These are phyloP conservation scores for Triticum timopheevii DNA, from an alignment of 176 grass and related monocot genomes.

Conservation along the genomic window DNA sequence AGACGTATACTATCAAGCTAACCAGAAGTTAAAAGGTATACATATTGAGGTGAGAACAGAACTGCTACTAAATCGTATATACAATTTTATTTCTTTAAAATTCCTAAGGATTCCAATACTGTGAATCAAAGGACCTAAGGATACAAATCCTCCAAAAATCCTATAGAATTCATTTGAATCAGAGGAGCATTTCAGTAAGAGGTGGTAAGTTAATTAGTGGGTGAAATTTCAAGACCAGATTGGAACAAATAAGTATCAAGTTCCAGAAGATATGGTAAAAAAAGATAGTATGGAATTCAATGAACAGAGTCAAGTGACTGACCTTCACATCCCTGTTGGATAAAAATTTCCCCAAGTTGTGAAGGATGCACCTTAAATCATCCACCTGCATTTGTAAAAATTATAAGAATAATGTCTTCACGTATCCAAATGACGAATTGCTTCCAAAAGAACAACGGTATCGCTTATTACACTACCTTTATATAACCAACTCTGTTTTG, in stretches of 20 bases:
- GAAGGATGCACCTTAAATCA: constrained; percentile 95
- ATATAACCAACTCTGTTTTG: constrained; percentile 74
- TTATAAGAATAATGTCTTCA: constrained; percentile 18
- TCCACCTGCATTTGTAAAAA: constrained; percentile 65
- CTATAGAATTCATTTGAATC: neutral
- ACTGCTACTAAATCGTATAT: neutral
- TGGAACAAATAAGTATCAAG: neutral
- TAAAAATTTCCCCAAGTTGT: constrained; percentile 92
- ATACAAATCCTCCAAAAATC: neutral
- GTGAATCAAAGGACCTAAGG: neutral
- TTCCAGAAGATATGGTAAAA: neutral
- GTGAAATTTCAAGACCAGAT: neutral
- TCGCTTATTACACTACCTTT: constrained; percentile 50
- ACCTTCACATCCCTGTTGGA: constrained; percentile 96
- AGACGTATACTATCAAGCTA: neutral
- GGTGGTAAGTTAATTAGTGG: neutral
- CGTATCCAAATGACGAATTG: neutral
- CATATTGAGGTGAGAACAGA: neutral
- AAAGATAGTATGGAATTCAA: constrained; percentile 4
- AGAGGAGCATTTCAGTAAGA: neutral
- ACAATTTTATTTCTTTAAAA: neutral
- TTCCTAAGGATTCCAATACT: neutral
- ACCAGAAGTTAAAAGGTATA: neutral
- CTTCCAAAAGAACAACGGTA: constrained; percentile 24
- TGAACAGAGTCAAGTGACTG: constrained; percentile 21